Percentiles rank a stretch among this genome's conserved stretches.
These are phyloP conservation scores for Zangia roseola DNA, from an alignment of 768 basidiomycete species.

Conservation along the genomic window DNA sequence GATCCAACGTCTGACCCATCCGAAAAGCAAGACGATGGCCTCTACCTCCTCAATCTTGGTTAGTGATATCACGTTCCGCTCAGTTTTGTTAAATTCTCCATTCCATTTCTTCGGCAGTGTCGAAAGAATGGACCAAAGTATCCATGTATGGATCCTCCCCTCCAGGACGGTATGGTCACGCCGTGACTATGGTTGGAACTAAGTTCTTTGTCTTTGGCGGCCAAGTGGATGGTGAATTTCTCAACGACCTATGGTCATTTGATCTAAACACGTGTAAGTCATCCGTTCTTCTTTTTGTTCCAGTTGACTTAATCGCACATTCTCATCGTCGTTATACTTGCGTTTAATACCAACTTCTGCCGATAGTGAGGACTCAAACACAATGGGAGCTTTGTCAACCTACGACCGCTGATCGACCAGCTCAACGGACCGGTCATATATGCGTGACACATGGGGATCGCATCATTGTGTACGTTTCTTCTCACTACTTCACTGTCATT, in stretches of 20 bases:
- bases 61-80: conserved; percentile 30
- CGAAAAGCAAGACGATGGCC: conserved; percentile 86
- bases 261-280: conserved; percentile 89
- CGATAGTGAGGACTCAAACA: conserved; percentile 75
- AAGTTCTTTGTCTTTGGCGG: conserved; percentile 96
- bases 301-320: neutral
- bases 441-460: conserved; percentile 81
- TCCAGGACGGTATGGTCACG: conserved; percentile 91
- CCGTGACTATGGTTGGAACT: conserved; percentile 88
- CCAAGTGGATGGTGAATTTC: conserved; percentile 90
- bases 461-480: conserved; percentile 69
- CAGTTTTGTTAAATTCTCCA: conserved; percentile 3
- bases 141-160: conserved; percentile 75
- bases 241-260: conserved; percentile 95
- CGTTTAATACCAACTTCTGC: conserved; percentile 4
- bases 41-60: conserved; percentile 95
- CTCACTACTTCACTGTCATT: conserved; percentile 14
- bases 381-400: conserved; percentile 82
- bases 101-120: conserved; percentile 48
- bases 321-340: neutral
- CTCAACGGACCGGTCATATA: conserved; percentile 89
- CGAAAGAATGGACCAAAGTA: conserved; percentile 93
- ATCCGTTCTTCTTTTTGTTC: neutral
- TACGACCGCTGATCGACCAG: conserved; percentile 57
- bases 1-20: conserved; percentile 55